Evolutionary conservation across 139 green algal genomes (phyloP).

Genomic region (Chlorella sorokiniana): DNA sequence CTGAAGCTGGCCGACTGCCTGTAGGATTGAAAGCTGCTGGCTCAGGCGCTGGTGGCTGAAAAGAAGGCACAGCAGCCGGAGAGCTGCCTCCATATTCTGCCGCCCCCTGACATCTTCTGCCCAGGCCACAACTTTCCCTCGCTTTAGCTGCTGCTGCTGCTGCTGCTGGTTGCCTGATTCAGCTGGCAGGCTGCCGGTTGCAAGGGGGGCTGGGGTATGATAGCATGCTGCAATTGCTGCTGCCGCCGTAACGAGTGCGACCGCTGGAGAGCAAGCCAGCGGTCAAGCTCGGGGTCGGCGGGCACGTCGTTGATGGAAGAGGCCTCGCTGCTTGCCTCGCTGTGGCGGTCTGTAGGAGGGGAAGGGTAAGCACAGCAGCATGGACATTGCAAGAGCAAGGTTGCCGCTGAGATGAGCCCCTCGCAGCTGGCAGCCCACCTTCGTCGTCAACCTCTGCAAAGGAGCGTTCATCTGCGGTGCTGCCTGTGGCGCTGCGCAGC

Average conservation of each 20-base stretch:
- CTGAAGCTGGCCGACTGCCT: neutral
- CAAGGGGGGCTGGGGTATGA: neutral
- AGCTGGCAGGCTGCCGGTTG: neutral
- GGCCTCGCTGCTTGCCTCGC: neutral
- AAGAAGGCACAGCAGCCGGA: neutral
- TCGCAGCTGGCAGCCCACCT: neutral
- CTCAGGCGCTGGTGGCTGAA: too few relatives aligned
- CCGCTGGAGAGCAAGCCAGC: neutral
- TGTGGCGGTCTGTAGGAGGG: neutral
- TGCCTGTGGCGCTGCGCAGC: neutral
- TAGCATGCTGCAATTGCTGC: neutral
- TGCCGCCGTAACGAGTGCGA: neutral
- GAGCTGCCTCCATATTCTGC: neutral
- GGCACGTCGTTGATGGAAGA: constrained; percentile 23
- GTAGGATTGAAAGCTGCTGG: neutral
- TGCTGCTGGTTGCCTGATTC: neutral
- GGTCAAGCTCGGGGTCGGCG: constrained; percentile 6
- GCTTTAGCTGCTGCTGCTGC: neutral
- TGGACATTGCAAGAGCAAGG: neutral
- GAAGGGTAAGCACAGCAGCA: neutral
- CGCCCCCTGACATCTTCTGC: neutral
- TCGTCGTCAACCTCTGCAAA: neutral
- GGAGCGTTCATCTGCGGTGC: neutral
- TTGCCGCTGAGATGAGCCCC: neutral
- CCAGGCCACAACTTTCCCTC: constrained; percentile 2